Base-by-base conservation (phyloP, 768 basidiomycete genomes). In the Tephrocybe sp. region DNA sequence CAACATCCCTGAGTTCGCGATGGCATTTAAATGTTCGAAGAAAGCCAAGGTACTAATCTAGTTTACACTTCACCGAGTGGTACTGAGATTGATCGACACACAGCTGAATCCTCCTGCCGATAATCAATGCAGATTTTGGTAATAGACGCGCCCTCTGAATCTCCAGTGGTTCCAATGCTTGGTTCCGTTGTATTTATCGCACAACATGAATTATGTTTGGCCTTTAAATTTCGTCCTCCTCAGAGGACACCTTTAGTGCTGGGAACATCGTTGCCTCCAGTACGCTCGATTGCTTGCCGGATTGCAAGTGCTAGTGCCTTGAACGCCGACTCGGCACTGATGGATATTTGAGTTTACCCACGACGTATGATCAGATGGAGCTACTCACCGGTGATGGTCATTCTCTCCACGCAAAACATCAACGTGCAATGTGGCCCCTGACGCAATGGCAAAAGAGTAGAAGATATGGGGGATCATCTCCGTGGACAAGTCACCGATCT, bases 391-490 rank as follows among this genome's bases (percentile, higher is more conserved):
- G 71, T 98, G 97, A 68, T 99, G 97, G 64, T 99, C 97, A 71
- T 99, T 99, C 61, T 93, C 88, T 36, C 97, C 97, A 28, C 94
- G 80, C 37, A 99, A 75, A 37, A 93, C 93, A 63, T 99, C 97
- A 45, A 98, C 80, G 63, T 98, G 96, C 41, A 99, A 75, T 2
- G 97, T 98, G 18, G 86, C 88, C 6, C 95, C 95, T 1, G 96
- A 90, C 0, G 93, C 92, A 56, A 93, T 93, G n/a, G 96, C 91
- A 65, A 99, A 99, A 3, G 94, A 97, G 73, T 97, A 88, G 68
- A 99, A 92, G 48, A 99, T 80, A 67, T 99, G 97, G 26, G 96
- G 92, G 48, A 99, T 86, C 95, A 99, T 98, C 74, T 99, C 97
- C 6, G 93, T 93, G 21, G 92, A 94, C 45, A 95, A 79, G 58